Evolutionary conservation across 345 rosid genomes (phyloP), one percentile per base, ranked within the genome.

Genomic region (Populus tremula): DNA sequence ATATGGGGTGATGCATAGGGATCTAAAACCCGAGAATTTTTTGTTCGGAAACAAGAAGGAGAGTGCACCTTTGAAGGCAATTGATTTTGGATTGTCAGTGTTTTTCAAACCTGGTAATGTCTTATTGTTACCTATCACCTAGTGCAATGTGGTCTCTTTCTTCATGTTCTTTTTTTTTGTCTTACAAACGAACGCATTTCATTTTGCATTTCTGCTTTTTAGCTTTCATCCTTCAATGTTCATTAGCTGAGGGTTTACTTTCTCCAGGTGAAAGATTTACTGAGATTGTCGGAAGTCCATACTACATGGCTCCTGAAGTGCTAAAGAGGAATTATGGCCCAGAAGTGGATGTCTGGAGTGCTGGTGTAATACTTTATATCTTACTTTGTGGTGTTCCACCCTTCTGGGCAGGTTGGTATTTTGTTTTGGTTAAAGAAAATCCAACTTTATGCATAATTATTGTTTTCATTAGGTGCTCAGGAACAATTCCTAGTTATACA

Each of bases 291-390:
- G 85, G 85, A 75, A 82, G 82, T 78, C 85, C 85, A 75, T 82
- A 82, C 62, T 82, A 82, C 74, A 82, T 82, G 85, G 85, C 85
- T 39, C 85, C 85, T 67, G 85, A 82, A 71, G 85, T 82, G 66
- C 50, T 82, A 36, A 82, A 75, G 59, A 75, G 82, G 76, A 78
- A 82, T 71, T 82, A 82, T 50, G 85, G 85, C 67, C 85, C 77
- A 12, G 85, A 82, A 82, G 21, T 82, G 33, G 85, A 82, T 75
- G 85, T 82, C 23, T 82, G 85, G 85, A 82, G 85, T 78, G 85
- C 85, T 67, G 85, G 85, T 18, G 85, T 82, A 13, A 75, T 82
- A 71, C 85, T 82, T 71, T 82, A 82, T 62, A 82, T 82, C 77
- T 82, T 82, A 29, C 85, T 82, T 59, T 82, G 85, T 67, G 85